Evolutionary conservation across 1,139 yeast genomes (phyloP).

Genomic region (Saccharomycopsis crataegensis): DNA sequence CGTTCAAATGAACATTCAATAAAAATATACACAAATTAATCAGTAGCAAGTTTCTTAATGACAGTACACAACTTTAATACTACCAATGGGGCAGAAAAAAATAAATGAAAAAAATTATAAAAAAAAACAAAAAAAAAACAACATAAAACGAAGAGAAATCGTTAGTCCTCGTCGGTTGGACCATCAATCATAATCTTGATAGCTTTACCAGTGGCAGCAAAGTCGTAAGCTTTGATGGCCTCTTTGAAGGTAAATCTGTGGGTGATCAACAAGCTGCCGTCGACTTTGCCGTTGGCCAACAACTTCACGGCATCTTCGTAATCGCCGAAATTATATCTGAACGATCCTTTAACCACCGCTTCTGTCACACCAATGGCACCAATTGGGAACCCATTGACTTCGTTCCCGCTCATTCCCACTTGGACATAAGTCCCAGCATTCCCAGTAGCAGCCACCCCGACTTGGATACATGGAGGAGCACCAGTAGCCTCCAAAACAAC

Average conservation of each 20-base stretch:
- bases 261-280: constrained; percentile 64
- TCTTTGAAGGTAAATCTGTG: constrained; percentile 69
- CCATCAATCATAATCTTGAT: constrained; percentile 61
- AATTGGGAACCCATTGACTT: constrained; percentile 62
- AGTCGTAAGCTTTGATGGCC: constrained; percentile 75
- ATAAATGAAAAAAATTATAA: not conserved
- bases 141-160: no score
- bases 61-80: not conserved
- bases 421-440: constrained; percentile 66
- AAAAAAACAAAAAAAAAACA: no score
- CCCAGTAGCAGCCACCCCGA: constrained; percentile 51
- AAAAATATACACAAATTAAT: no score
- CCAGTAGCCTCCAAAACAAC: constrained; percentile 71
- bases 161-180: constrained; percentile 25
- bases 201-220: constrained; percentile 43
- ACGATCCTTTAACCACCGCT: constrained; percentile 62
- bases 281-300: constrained; percentile 52
- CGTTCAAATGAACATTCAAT: no score
- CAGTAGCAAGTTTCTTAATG: no score
- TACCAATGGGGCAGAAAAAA: not conserved
- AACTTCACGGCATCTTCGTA: constrained; percentile 68
- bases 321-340: constrained; percentile 77
- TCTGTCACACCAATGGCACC: constrained; percentile 66
- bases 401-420: constrained; percentile 69
- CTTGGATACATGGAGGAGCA: constrained; percentile 58